Evolutionary conservation across 768 basidiomycete species (phyloP), one percentile per base, ranked within the genome.

Genomic region (Stropharia rugosoannulata): DNA sequence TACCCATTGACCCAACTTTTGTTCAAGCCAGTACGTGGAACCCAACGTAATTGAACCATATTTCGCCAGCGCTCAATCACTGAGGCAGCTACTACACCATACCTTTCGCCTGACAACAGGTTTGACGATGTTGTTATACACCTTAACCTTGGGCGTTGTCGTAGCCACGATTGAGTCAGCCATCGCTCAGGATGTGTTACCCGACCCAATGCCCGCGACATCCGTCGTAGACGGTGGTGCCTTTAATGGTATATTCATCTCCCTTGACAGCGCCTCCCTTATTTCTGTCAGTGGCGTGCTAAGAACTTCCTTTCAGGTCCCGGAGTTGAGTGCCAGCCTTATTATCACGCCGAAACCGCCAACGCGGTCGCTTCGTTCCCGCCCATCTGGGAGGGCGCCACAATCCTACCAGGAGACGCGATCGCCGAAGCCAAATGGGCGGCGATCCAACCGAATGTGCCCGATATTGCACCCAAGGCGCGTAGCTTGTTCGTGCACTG

Each of bases 401-500:
- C 60, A 2, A 79, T 84, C 58, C 27, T 83, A 3, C 29, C 70
- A 2, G 70, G 56, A 16, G 82, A 83, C 57, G 63, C 65, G 18
- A 73, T 70, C n/a, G 83, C 78, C 0, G 68, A 66, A 42, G 64
- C 66, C 6, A 74, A 75, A 56, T 85, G 77, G 73, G 60, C 69
- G 5, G 68, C 70, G 36, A 81, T 86, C 22, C 62, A 68, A 22
- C 49, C 62, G 1, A 70, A 58, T 36, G 70, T 85, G 46, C 84
- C 84, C 19, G 76, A 81, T 49, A 80, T 82, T 2, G 11, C 66
- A 3, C 68, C 76, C 13, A 83, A 80, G 64, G 78, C 73, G 43
- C 16, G 54, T 45, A 18, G 41, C 13, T 22, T 5, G 12, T 29
- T 2, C 19, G 35, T 13, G 6, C 37, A 13, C 40, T 4, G 12